Evolutionary conservation across 2,329 filamentous ascomycete species (phyloP), one percentile per base, ranked within the genome.

Genomic region (Stagonosporopsis rhizophila): DNA sequence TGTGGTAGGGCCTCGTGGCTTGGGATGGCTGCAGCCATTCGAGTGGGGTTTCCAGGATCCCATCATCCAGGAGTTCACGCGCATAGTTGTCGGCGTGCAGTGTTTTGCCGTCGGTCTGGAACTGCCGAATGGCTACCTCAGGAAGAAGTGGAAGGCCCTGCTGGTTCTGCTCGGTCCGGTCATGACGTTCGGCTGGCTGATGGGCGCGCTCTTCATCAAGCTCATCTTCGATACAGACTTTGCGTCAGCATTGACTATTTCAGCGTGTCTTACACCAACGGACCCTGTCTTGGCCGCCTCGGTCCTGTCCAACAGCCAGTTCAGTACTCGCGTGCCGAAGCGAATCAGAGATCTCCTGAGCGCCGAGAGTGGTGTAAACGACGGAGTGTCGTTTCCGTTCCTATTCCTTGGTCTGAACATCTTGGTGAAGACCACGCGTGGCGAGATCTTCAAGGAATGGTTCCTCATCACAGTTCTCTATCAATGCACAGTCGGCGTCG

Each of bases 351-450:
- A 84, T 62, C 69, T 85, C 44, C 73, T 85, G 9, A 78, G 78
- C 17, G 82, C 83, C 0, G 83, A 86, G 61, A 81, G 79, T 38
- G 83, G 82, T 1, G 84, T 81, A 63, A 85, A 85, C 54, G 83
- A 86, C 58, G 83, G 81, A 8, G 74, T 83, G 5, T 81, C 81
- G 0, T 85, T 85, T 56, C 83, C 83, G 0, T 85, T 85, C 64
- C 69, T 85, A 1, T 85, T 83, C 61, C 68, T 82, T n/a, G 82
- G 82, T 0, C 64, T 85, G 0, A 78, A 76, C 44, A 70, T 80
- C 19, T 65, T 83, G 6, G 78, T 77, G 7, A 69, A 78, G 28
- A 59, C 65, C 4, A 76, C 73, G 1, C 56, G 72, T 2, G 75
- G 70, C 4, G 73, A 72, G 4, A 78, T 81, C 0, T 46, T 83